Conservation (phyloP, 129 eudicot species). For the Centrapalus pauciflorus region DNA sequence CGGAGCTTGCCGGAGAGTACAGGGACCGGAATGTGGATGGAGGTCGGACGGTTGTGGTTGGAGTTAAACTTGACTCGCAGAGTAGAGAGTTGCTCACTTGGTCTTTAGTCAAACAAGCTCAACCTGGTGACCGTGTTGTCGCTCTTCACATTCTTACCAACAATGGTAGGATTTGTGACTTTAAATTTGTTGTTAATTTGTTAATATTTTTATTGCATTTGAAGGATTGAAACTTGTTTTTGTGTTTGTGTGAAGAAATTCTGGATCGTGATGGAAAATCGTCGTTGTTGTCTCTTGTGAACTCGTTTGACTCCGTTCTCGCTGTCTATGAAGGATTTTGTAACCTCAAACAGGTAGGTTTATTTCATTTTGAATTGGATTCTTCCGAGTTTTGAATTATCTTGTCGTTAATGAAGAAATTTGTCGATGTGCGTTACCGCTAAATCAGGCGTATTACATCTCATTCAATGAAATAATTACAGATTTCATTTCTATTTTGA, state of each 20-base stretch:
- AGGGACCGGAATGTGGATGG: constrained; percentile 21
- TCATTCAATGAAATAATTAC: constrained; percentile 17
- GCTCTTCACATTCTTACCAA: constrained; percentile 63
- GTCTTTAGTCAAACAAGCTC: constrained; percentile 67
- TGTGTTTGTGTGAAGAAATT: constrained; percentile 22
- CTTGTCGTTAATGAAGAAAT: neutral
- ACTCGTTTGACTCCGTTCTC: constrained; percentile 75
- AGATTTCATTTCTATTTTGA: neutral
- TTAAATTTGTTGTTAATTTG: neutral
- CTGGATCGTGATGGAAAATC: constrained; percentile 35
- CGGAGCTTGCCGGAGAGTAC: constrained; percentile 52
- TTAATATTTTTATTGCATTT: neutral
- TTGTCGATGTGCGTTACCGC: neutral
- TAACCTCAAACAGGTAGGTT: constrained; percentile 77
- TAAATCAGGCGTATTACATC: constrained; percentile 1
- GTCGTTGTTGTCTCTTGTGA: constrained; percentile 54
- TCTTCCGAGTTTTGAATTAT: neutral
- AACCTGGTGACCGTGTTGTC: constrained; percentile 66
- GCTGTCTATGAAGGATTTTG: constrained; percentile 96
- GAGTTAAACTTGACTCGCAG: constrained; percentile 49
- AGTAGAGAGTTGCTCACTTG: constrained; percentile 78
- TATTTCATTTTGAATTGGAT: neutral
- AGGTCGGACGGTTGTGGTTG: constrained; percentile 56
- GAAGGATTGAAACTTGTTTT: neutral
- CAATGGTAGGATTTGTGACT: constrained; percentile 31